These are phyloP conservation scores for Trichomonas gallinae DNA, from an alignment of 208 protist genomes.

Conservation along the genomic window DNA sequence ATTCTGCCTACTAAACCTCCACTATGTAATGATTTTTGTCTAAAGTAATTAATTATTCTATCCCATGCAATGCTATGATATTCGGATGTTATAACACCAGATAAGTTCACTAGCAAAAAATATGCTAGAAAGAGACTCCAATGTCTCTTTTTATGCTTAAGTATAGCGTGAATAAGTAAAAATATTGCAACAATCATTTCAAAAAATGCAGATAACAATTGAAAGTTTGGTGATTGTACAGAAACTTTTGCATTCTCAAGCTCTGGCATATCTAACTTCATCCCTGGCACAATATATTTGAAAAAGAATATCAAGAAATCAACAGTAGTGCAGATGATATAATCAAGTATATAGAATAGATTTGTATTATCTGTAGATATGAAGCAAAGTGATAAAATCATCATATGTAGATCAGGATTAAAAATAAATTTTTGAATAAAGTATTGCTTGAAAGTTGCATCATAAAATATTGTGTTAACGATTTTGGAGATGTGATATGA, in stretches of 20 bases:
- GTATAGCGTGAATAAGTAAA: not conserved
- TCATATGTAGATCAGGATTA: not conserved
- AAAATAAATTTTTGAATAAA: not conserved
- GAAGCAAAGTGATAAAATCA: not conserved
- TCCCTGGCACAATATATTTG: not conserved
- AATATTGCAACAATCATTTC: not conserved
- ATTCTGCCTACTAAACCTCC: not conserved
- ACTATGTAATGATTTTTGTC: not conserved
- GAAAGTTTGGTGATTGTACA: not conserved
- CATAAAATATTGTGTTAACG: not conserved
- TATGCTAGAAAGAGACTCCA: not conserved
- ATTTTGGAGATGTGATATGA: not conserved
- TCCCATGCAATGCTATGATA: not conserved
- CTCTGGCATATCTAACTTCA: not conserved
- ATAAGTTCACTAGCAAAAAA: not conserved
- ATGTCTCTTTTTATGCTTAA: not conserved
- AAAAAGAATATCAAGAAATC: not conserved
- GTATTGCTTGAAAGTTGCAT: not conserved
- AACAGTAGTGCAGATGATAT: not conserved
- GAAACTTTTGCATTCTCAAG: not conserved
- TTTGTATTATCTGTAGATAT: not conserved
- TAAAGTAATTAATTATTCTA: not conserved
- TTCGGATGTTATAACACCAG: not conserved
- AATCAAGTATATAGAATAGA: not conserved
- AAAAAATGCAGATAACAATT: not conserved